phyloP scores from a whole-genome alignment of 2,329 filamentous ascomycete species.

The Hirsutella minnesotensis region DNA sequence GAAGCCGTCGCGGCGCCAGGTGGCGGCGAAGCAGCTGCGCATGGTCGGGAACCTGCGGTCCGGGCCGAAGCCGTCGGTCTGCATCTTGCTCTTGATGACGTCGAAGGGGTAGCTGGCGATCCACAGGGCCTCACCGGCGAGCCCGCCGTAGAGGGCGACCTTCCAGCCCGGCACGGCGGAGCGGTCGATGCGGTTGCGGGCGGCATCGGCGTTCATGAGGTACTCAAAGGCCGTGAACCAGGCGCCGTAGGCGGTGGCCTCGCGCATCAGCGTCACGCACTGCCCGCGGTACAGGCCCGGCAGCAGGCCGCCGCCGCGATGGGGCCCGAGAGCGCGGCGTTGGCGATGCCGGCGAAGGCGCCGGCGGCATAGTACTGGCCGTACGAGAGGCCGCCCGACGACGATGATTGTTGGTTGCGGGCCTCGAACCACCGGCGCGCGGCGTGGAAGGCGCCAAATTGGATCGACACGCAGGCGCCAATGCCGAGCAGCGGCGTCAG shows the following conservation, averaged over 20 bases:
- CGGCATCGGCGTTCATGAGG: constrained; percentile 83
- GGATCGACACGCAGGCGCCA: constrained; percentile 93
- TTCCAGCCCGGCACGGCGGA: constrained; percentile 73
- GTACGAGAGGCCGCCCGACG: constrained; percentile 45
- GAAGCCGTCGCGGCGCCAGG: constrained; percentile 62
- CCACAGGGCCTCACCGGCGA: constrained; percentile 93
- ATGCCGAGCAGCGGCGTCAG: constrained; percentile 91
- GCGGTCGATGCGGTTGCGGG: constrained; percentile 62
- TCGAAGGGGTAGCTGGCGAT: constrained; percentile 89
- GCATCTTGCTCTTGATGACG: constrained; percentile 99
- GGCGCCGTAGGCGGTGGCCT: constrained; percentile 87
- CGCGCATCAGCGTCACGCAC: constrained; percentile 73
- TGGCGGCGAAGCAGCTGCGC: constrained; percentile 82
- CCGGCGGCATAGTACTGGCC: constrained; percentile 81
- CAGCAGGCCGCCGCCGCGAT: constrained; percentile 55
- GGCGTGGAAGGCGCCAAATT: constrained; percentile 94
- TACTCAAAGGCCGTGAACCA: constrained; percentile 97
- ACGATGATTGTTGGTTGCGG: constrained; percentile 43
- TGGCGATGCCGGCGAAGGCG: constrained; percentile 85
- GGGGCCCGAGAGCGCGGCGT: constrained; percentile 76
- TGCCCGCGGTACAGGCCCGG: constrained; percentile 77
- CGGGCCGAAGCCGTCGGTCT: constrained; percentile 80
- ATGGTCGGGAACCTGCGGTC: constrained; percentile 66
- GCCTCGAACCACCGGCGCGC: constrained; percentile 78
- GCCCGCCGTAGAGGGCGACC: constrained; percentile 81